Evolutionary conservation across 2,329 filamentous ascomycete genomes (phyloP).

Genomic region (Beauveria caledonica): DNA sequence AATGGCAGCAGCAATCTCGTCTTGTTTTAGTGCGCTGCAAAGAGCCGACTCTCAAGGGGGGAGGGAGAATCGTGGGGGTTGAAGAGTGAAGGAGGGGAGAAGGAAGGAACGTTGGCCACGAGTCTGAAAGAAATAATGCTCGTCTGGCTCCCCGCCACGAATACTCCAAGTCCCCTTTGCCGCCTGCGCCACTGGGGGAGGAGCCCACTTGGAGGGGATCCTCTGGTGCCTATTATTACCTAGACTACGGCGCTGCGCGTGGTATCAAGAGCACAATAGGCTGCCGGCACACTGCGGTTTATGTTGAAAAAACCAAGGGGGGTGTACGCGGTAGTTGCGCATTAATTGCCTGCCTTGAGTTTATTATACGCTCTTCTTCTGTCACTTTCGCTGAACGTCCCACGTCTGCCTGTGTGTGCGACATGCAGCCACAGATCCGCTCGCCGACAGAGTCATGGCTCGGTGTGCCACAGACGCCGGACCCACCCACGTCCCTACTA

Average conservation of each 20-base stretch:
- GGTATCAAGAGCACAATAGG: too few relatives aligned
- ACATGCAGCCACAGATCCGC: background rate
- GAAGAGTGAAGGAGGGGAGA: background rate
- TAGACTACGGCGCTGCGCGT: too few relatives aligned
- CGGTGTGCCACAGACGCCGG: background rate
- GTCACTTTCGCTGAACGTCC: too few relatives aligned
- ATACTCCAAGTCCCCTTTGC: too few relatives aligned
- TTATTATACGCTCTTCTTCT: too few relatives aligned
- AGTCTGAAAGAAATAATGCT: background rate
- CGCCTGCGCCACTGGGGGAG: too few relatives aligned
- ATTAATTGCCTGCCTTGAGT: too few relatives aligned
- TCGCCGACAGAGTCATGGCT: slow-evolving; percentile 9
- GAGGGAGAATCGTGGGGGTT: background rate
- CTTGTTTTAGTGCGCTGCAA: background rate
- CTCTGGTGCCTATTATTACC: too few relatives aligned
- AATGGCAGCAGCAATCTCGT: background rate
- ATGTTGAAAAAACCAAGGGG: too few relatives aligned
- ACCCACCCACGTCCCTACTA: background rate
- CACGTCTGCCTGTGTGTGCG: background rate
- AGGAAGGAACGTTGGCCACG: background rate
- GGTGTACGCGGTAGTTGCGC: too few relatives aligned
- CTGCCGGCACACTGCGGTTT: too few relatives aligned
- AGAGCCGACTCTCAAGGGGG: background rate
- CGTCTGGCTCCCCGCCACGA: background rate
- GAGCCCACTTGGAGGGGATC: too few relatives aligned